Percentiles rank a stretch among this genome's conserved stretches.
phyloP scores from a whole-genome alignment of 202 grass and related monocot genomes.

The Dendrocalamus latiflorus region DNA sequence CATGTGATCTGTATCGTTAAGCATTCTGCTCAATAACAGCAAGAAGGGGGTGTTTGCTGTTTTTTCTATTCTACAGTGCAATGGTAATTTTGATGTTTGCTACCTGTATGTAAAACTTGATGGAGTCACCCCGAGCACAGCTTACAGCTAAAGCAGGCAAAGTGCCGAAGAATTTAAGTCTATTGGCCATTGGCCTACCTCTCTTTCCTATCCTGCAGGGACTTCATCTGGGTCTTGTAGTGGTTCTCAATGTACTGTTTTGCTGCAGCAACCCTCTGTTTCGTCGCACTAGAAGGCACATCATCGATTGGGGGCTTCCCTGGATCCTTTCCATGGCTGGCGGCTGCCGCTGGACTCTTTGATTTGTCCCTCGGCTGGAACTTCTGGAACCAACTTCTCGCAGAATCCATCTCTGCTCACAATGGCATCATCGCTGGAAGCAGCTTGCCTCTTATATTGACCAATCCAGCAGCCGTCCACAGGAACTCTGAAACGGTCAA shows the following conservation, averaged over 20 bases:
- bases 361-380: constrained; percentile 83
- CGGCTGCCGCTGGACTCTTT: constrained; percentile 44
- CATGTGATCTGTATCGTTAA: neutral
- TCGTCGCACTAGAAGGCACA: constrained; percentile 67
- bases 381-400: constrained; percentile 90
- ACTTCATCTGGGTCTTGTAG: constrained; percentile 99
- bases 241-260: no score
- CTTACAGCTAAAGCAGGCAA: neutral
- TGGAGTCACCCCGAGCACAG: neutral
- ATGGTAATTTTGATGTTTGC: neutral
- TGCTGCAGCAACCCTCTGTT: no score
- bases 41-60: neutral
- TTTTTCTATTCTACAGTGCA: neutral
- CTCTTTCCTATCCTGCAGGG: constrained; percentile 88
- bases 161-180: neutral
- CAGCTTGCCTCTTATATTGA: constrained; percentile 2
- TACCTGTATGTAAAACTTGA: neutral
- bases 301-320: no score
- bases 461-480: neutral
- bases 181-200: constrained; percentile 52
- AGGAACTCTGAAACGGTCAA: constrained; percentile 26
- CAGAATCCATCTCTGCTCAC: constrained; percentile 73
- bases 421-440: constrained; percentile 34
- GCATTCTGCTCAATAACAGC: neutral
- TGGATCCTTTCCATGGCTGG: no score